Percentiles rank a stretch among this genome's conserved stretches.
Conservation (phyloP, 208 protist species). For the Crithidia acanthocephali region DNA sequence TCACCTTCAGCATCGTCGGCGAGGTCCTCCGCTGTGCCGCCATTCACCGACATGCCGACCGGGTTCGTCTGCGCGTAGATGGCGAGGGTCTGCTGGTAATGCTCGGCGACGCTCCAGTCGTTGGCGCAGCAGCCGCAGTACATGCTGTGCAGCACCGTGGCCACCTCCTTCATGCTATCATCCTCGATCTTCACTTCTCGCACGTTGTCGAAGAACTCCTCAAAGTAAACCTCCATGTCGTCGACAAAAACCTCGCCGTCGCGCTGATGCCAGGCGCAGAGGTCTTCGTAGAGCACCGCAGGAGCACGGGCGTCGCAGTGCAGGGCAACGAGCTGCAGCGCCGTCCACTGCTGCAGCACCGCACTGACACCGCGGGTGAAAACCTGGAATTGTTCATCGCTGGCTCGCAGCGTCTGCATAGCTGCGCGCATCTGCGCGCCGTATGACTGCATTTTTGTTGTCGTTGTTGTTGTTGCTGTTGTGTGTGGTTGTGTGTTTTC, state of each 20-base stretch:
- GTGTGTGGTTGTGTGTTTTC: neutral
- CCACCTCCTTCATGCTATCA: conserved; percentile 88
- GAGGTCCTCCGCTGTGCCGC: conserved; percentile 31
- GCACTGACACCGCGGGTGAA: conserved; percentile 68
- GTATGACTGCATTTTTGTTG: conserved; percentile 25
- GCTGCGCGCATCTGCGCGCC: conserved; percentile 34
- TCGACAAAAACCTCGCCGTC: conserved; percentile 87
- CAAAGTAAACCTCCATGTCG: conserved; percentile 88
- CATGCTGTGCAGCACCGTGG: conserved; percentile 83
- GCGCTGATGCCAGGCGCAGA: conserved; percentile 65
- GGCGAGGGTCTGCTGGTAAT: conserved; percentile 48
- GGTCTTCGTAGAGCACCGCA: conserved; percentile 58
- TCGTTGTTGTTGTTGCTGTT: neutral
- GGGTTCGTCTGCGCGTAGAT: conserved; percentile 75
- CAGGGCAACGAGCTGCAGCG: conserved; percentile 78
- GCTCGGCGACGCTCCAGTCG: conserved; percentile 67
- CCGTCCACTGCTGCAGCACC: conserved; percentile 89
- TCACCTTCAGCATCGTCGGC: conserved; percentile 31
- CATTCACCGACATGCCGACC: conserved; percentile 69
- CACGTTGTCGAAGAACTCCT: conserved; percentile 79
- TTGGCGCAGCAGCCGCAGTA: conserved; percentile 83
- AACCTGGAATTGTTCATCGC: conserved; percentile 60
- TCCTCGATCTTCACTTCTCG: conserved; percentile 82
- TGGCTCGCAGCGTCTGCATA: conserved; percentile 50
- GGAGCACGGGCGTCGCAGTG: conserved; percentile 72